Conservation (phyloP, 2,329 filamentous ascomycete genomes). For the Botryotinia calthae region DNA sequence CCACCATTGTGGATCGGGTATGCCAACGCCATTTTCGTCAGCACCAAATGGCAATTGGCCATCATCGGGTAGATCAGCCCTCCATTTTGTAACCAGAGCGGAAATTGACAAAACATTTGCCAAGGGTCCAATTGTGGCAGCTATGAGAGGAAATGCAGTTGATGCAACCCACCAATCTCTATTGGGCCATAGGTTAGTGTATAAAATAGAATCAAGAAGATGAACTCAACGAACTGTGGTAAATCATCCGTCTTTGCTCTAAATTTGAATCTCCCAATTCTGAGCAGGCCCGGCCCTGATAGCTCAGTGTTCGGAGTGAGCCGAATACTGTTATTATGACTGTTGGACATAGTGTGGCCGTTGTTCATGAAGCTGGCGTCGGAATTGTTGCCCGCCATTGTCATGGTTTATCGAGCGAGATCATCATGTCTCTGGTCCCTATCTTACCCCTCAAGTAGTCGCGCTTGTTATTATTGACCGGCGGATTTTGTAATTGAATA, state of each 20-base stretch:
- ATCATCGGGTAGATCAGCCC: slow-evolving; percentile 48
- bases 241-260: slow-evolving; percentile 39
- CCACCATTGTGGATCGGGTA: slow-evolving; percentile 61
- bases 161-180: slow-evolving; percentile 44
- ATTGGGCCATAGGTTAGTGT: slow-evolving; percentile 12
- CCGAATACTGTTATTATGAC: background rate
- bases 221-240: slow-evolving; percentile 34
- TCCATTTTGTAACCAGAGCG: slow-evolving; percentile 64
- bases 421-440: background rate
- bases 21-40: slow-evolving; percentile 52
- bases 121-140: slow-evolving; percentile 67
- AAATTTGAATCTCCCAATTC: slow-evolving; percentile 36
- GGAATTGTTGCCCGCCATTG: slow-evolving; percentile 8
- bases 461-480: background rate
- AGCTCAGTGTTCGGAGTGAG: background rate
- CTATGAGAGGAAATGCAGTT: slow-evolving; percentile 55
- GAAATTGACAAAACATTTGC: slow-evolving; percentile 68
- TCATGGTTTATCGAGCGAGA: background rate
- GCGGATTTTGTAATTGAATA: background rate
- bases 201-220: background rate
- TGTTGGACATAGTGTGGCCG: background rate
- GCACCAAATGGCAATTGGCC: slow-evolving; percentile 44
- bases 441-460: background rate
- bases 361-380: background rate
- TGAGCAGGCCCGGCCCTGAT: slow-evolving; percentile 26